phyloP scores from a whole-genome alignment of 2,329 filamentous ascomycete species.

The Rhinocladiella similis region DNA sequence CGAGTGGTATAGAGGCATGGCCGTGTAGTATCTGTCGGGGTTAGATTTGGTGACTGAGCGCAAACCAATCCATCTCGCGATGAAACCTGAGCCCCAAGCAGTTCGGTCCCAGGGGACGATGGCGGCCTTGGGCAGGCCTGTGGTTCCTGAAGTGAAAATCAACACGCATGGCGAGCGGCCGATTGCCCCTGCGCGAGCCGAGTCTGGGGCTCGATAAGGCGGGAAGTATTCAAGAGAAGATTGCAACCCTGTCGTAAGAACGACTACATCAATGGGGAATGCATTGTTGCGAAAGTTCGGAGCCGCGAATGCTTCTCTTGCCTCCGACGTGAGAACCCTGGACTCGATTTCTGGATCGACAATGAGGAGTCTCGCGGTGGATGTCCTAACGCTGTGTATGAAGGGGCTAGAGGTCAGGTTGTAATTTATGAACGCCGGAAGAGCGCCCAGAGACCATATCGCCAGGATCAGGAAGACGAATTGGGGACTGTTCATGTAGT shows the following conservation, averaged over 20 bases:
- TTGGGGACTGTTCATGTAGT: slow-evolving; percentile 78
- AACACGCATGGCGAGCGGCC: slow-evolving; percentile 65
- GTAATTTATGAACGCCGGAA: slow-evolving; percentile 86
- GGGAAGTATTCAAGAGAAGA: slow-evolving; percentile 35
- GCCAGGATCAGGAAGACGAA: slow-evolving; percentile 76
- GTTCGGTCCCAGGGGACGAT: slow-evolving; percentile 27
- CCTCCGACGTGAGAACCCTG: slow-evolving; percentile 47
- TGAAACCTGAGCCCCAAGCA: slow-evolving; percentile 52
- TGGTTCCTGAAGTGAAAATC: slow-evolving; percentile 96
- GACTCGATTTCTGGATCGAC: slow-evolving; percentile 66
- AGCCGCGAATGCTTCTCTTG: slow-evolving; percentile 41
- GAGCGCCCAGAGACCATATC: slow-evolving; percentile 79
- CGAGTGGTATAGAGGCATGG: slow-evolving; percentile 88
- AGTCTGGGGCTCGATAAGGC: slow-evolving; percentile 61
- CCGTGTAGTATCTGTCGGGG: slow-evolving; percentile 73
- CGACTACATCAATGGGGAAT: slow-evolving; percentile 56
- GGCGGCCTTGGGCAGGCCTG: slow-evolving; percentile 84
- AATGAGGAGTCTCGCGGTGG: slow-evolving; percentile 66
- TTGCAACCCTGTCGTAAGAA: slow-evolving; percentile 62
- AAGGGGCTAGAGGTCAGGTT: slow-evolving; percentile 70
- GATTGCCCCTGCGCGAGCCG: slow-evolving; percentile 52
- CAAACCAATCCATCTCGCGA: slow-evolving; percentile 58
- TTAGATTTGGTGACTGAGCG: slow-evolving; percentile 35
- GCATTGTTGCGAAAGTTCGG: slow-evolving; percentile 40
- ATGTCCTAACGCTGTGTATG: slow-evolving; percentile 70